Conservation (phyloP, 371 early-diverging fungal genomes). For the Umbelopsis sp. region DNA sequence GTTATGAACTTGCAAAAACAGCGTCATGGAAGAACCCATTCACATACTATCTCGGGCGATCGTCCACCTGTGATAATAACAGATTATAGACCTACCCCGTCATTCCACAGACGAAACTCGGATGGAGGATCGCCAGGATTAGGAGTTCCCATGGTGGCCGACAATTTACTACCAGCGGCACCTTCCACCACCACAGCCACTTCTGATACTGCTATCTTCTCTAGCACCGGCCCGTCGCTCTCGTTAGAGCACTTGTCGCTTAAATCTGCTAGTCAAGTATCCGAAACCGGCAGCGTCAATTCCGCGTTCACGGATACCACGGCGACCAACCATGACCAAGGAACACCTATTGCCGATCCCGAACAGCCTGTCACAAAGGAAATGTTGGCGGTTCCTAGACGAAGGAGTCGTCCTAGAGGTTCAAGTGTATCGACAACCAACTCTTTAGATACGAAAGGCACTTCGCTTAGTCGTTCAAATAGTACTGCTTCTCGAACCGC, state of each 20-base stretch:
- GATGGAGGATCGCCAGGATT: slow-evolving; percentile 31
- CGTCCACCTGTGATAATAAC: slow-evolving; percentile 29
- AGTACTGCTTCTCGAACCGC: slow-evolving; percentile 4
- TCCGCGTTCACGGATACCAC: neutral
- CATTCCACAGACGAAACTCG: slow-evolving; percentile 25
- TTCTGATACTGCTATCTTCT: neutral
- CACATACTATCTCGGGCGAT: slow-evolving; percentile 31
- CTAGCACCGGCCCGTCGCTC: neutral
- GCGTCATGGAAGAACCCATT: slow-evolving; percentile 18
- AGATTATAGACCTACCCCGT: neutral
- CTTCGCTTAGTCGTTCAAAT: slow-evolving; percentile 14
- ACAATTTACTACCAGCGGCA: neutral
- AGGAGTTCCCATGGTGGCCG: slow-evolving; percentile 21
- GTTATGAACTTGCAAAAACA: neutral
- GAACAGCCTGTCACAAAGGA: slow-evolving; percentile 13
- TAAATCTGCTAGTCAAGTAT: neutral
- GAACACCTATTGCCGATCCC: slow-evolving; percentile 22
- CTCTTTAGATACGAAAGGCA: neutral
- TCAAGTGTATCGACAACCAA: slow-evolving; percentile 25
- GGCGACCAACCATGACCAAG: neutral
- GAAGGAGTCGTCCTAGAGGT: slow-evolving; percentile 29
- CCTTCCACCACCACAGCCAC: slow-evolving; percentile 8
- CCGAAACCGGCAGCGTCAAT: neutral
- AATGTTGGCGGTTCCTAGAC: slow-evolving; percentile 6
- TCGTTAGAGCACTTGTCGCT: neutral